Conservation (phyloP, 140 eudicot species). For the Flaveria floridana region DNA sequence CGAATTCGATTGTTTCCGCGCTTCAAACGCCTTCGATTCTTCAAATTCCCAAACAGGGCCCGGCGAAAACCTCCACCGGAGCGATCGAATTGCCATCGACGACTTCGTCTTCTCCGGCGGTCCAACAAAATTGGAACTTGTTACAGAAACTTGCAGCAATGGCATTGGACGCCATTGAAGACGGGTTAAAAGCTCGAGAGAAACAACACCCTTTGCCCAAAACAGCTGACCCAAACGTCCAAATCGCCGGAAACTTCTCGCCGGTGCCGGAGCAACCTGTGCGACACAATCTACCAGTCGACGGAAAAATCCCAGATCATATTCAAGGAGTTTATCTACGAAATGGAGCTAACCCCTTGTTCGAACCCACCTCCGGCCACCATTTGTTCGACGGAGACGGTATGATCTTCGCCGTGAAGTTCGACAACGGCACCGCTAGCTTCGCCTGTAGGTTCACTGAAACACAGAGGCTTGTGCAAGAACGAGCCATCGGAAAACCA, state of each 20-base stretch:
- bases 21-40: slow-evolving; percentile 54
- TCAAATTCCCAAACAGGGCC: slow-evolving; percentile 41
- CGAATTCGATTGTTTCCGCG: slow-evolving; percentile 29
- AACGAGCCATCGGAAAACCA: slow-evolving; percentile 59
- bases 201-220: slow-evolving; percentile 51
- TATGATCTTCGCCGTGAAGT: slow-evolving; percentile 68
- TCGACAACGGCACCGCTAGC: slow-evolving; percentile 54
- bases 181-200: slow-evolving; percentile 47
- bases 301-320: slow-evolving; percentile 64
- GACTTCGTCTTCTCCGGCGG: slow-evolving; percentile 19
- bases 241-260: slow-evolving; percentile 77
- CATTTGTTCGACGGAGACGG: slow-evolving; percentile 93
- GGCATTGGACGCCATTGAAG: slow-evolving; percentile 65
- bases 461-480: slow-evolving; percentile 62
- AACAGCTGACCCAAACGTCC: slow-evolving; percentile 69
- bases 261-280: slow-evolving; percentile 82
- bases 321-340: slow-evolving; percentile 65
- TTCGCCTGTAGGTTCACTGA: slow-evolving; percentile 81
- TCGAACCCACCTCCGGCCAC: slow-evolving; percentile 77
- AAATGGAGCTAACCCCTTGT: slow-evolving; percentile 83
- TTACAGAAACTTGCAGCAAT: slow-evolving; percentile 65
- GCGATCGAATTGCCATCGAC: neutral
- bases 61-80: neutral
- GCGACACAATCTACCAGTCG: slow-evolving; percentile 43
- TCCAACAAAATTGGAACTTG: slow-evolving; percentile 51